Evolutionary conservation across 2,329 filamentous ascomycete species (phyloP).

Genomic region (Trichoderma brevicompactum): DNA sequence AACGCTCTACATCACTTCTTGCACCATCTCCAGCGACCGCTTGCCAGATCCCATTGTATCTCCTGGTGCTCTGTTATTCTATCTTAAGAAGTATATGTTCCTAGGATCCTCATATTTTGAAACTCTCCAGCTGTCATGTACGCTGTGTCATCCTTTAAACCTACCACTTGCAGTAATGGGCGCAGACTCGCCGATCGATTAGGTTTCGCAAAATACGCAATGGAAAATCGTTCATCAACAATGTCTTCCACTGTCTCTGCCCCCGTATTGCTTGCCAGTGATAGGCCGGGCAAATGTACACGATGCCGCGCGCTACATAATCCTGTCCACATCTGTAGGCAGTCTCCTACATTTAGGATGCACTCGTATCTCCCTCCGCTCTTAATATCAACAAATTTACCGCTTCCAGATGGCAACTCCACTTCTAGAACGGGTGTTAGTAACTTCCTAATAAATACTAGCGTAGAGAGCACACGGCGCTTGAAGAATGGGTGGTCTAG

Average conservation of each 20-base stretch:
- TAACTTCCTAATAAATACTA: background rate
- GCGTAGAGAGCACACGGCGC: background rate
- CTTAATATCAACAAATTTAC: constrained; percentile 18
- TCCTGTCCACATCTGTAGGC: constrained; percentile 21
- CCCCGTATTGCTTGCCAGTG: background rate
- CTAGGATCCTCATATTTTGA: constrained; percentile 22
- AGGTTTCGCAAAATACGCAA: constrained; percentile 22
- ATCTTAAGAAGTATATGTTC: constrained; percentile 13
- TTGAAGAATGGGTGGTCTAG: background rate
- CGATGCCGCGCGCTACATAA: constrained; percentile 23
- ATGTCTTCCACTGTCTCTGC: background rate
- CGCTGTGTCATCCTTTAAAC: background rate
- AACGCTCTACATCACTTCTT: too few relatives aligned
- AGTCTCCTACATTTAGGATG: constrained; percentile 25
- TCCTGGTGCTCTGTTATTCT: background rate
- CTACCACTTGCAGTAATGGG: constrained; percentile 3
- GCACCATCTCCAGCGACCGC: too few relatives aligned
- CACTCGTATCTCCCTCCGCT: constrained; percentile 24
- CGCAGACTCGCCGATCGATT: constrained; percentile 11
- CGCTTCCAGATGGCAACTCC: constrained; percentile 19
- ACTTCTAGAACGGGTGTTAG: constrained; percentile 10
- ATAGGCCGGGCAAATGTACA: constrained; percentile 9
- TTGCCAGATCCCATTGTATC: too few relatives aligned
- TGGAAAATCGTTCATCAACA: constrained; percentile 19
- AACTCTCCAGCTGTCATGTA: constrained; percentile 26